Evolutionary conservation across 2,329 filamentous ascomycete genomes (phyloP).

Genomic region (Ascochyta viciae-villosae): DNA sequence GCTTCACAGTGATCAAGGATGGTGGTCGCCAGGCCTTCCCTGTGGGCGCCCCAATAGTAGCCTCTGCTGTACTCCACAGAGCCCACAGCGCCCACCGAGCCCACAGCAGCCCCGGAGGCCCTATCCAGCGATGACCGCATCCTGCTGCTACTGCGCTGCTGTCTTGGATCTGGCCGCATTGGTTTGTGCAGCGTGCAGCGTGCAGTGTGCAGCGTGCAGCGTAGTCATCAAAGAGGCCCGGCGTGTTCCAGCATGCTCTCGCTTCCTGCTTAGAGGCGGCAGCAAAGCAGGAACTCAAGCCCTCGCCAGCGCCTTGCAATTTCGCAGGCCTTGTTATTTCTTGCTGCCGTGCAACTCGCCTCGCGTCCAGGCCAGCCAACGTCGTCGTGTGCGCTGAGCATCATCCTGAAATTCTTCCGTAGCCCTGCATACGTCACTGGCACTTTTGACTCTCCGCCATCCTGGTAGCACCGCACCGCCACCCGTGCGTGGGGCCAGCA

Average conservation of each 20-base stretch:
- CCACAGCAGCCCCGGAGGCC: conserved; percentile 1
- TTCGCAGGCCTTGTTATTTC: conserved; percentile 1
- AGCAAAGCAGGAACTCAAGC: conserved; percentile 21
- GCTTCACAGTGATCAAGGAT: background rate
- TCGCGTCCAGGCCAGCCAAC: conserved; percentile 15
- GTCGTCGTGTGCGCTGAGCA: conserved; percentile 3
- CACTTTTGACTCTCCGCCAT: conserved; percentile 21
- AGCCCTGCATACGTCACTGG: conserved; percentile 28
- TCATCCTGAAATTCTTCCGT: conserved; percentile 27
- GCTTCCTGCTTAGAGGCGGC: background rate
- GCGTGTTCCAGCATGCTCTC: background rate
- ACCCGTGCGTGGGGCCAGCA: conserved; percentile 25
- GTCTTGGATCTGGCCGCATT: conserved; percentile 28
- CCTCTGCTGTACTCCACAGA: background rate
- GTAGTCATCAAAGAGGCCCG: conserved; percentile 12
- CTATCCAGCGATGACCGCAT: conserved; percentile 14
- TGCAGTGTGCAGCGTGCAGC: background rate
- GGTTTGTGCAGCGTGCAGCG: background rate
- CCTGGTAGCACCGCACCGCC: conserved; percentile 27
- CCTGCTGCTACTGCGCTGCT: conserved; percentile 16
- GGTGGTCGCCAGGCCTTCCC: background rate
- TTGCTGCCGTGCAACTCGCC: conserved; percentile 5
- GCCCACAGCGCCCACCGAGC: background rate
- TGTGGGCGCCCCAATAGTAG: background rate
- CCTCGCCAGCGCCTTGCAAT: conserved; percentile 3